A percentile compares a stretch with the other conserved stretches of the same genome.
phyloP scores from a whole-genome alignment of 129 eudicot species.

The Flaveria bidentis region DNA sequence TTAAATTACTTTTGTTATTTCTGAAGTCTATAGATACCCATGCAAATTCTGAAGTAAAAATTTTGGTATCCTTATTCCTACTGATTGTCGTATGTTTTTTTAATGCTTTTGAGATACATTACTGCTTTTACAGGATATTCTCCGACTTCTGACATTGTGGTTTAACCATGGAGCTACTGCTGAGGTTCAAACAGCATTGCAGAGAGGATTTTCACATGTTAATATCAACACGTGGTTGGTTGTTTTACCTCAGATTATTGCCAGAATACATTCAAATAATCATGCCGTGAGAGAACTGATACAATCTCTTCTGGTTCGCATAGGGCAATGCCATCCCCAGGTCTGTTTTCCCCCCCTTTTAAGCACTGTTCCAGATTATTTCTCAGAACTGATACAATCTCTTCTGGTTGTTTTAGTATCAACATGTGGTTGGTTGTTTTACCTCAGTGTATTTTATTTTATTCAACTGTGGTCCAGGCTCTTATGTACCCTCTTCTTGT shows the following conservation, averaged over 20 bases:
- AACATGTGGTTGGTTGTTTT: too few species aligned
- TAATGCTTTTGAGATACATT: conserved; percentile 11
- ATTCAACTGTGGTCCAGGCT: conserved; percentile 57
- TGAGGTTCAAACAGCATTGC: conserved; percentile 90
- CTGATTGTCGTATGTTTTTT: conserved; percentile 11
- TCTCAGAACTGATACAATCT: too few species aligned
- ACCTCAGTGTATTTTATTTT: background rate
- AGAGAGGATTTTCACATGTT: conserved; percentile 80
- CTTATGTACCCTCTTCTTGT: conserved; percentile 99
- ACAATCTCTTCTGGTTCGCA: conserved; percentile 84
- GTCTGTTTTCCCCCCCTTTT: conserved; percentile 38
- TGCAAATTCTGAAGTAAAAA: conserved; percentile 3
- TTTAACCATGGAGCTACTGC: conserved; percentile 93
- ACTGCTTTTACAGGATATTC: conserved; percentile 69
- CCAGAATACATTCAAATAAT: conserved; percentile 95
- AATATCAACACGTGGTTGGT: conserved; percentile 99
- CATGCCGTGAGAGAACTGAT: conserved; percentile 88
- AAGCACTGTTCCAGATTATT: background rate
- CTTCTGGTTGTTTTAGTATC: too few species aligned
- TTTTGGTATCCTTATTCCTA: background rate
- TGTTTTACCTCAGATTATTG: conserved; percentile 98
- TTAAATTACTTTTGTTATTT: conserved; percentile 4
- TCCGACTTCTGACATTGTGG: conserved; percentile 98
- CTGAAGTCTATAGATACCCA: background rate
- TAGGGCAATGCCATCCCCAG: conserved; percentile 98